Base-by-base conservation (phyloP, 2,329 filamentous ascomycete genomes). In the Didymellaceae sp. region DNA sequence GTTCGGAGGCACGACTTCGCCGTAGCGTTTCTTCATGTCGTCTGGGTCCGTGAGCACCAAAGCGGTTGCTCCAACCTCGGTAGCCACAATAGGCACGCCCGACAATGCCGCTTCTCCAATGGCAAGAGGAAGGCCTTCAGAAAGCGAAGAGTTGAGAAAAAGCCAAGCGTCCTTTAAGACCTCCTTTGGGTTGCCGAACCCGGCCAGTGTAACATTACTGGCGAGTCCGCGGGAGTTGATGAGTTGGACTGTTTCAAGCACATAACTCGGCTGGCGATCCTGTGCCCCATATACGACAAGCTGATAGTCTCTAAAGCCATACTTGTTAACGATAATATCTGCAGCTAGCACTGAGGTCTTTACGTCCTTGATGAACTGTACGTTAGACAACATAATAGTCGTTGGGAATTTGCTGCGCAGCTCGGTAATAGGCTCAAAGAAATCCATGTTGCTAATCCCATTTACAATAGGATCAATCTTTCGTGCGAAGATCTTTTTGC, bases 381-480 rank as follows among this genome's bases (percentile, higher is more conserved):
- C 77, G 55, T 87, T 84, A 17, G 84, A 86, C 40, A 87, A 67
- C 84, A 87, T 87, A 20, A 83, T 84, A 2, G 86, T 84, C 0
- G 84, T 87, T 2, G 84, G 84, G 17, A 76, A 77, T 50, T 80
- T 76, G 0, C 83, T 81, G 42, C 80, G 80, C 58, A 86, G 83
- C 45, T 83, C 78, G 37, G 82, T 79, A 16, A 86, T 80, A 0
- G 84, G 84, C 13, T 30, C 26, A n/a, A 30, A 30, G 5, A 8
- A 5, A n/a, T 30, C 26, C 26, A 30, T 30, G 26, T 86, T 82
- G 39, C 80, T 80, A 56, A 86, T 86, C 41, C 84, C 84, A 61
- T 87, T 87, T 56, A 86, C 83, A 26, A 87, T 82, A 1, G 84
- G 84, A 55, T 86, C 83, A 33, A 87, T 81, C 63, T 85, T 85